Conservation (phyloP, 768 basidiomycete species). For the Lepiota brunneoincarnata region DNA sequence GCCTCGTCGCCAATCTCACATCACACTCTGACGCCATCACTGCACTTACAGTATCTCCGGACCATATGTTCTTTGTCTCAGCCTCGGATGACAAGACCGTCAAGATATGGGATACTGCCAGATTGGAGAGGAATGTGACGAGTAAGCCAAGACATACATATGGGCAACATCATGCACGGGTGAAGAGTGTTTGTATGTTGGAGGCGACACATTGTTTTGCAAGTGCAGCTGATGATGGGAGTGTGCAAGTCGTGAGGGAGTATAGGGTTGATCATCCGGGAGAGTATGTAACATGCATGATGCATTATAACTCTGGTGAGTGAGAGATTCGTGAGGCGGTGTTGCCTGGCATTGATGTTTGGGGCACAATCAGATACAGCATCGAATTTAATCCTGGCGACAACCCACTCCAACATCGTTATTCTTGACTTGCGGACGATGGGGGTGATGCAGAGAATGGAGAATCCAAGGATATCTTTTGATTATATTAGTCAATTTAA, state of each 20-base stretch:
- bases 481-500: no score
- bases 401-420: conserved; percentile 73
- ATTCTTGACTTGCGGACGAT: conserved; percentile 85
- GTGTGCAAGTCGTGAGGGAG: conserved; percentile 78
- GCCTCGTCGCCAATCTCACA: conserved; percentile 78
- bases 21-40: conserved; percentile 83
- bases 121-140: conserved; percentile 93
- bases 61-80: conserved; percentile 93
- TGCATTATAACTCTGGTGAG: conserved; percentile 47
- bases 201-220: conserved; percentile 90
- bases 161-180: conserved; percentile 55
- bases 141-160: conserved; percentile 77
- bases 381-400: conserved; percentile 84
- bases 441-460: conserved; percentile 71
- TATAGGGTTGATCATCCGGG: conserved; percentile 69
- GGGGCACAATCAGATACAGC: conserved; percentile 45
- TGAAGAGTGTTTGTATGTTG: conserved; percentile 72
- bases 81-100: conserved; percentile 93
- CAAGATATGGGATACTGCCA: conserved; percentile 89
- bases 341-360: background rate
- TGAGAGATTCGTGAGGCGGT: background rate
- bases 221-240: conserved; percentile 81
- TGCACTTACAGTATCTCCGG: conserved; percentile 83
- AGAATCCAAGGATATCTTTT: conserved; percentile 86
- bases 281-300: conserved; percentile 83